Evolutionary conservation across 129 eudicot genomes (phyloP), one percentile per base, ranked within the genome.

Genomic region (Deinandra increscens): DNA sequence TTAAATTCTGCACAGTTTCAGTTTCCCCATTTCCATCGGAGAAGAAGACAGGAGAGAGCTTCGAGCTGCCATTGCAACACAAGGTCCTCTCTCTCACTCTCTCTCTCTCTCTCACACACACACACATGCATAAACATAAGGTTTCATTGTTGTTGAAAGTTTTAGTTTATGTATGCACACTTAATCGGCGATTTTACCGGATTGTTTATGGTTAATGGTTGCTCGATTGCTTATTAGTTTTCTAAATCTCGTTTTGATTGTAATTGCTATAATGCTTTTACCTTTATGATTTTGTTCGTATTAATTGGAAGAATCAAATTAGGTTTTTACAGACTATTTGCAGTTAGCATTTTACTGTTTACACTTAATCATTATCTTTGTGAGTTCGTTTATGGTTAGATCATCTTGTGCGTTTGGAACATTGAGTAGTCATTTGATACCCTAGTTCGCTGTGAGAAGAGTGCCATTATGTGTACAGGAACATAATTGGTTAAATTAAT

Each of bases 1-100:
- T n/a, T 8, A 17, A 50, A 18, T 6, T 50, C 11, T 50, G 10
- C 8, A 26, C 56, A 37, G 70, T 14, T 46, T 82, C 88, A 62
- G 69, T 78, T 7, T 81, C 78, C 67, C 83, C 84, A 50, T 50
- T 6, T 50, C 22, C 23, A 50, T 17, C 10, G 22, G 11, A 50
- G 23, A 50, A 50, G 23, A 50, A 17, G 11, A 7, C 56, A 50
- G 10, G 17, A 50, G 18, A 88, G 70, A 73, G 75, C 85, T 44
- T 78, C 78, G 46, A 82, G 84, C 72, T 83, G 91, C 83, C 84
- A 82, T 78, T 85, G 91, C 56, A 85, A 51, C 22, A 78, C 80
- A 50, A 86, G 84, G 73, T 69, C 75, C 84, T n/a, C n/a, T n/a
- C n/a, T n/a, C n/a, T n/a, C n/a, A n/a, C n/a, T n/a, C 84, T 86